phyloP scores from a whole-genome alignment of 345 rosid species.

The Kandelia obovata region DNA sequence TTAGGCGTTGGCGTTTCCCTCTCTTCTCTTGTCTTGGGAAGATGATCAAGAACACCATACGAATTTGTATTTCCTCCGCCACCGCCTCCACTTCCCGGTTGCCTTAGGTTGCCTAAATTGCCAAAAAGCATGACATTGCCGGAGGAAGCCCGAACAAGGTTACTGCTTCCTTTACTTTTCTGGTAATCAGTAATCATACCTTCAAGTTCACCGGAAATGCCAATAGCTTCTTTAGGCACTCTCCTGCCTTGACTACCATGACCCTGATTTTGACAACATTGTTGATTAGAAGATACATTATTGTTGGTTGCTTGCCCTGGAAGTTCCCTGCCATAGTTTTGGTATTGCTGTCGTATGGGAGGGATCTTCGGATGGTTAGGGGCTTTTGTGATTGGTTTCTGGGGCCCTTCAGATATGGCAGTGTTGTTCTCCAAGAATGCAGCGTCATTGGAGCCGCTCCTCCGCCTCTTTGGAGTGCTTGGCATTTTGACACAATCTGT shows the following conservation, averaged over 20 bases:
- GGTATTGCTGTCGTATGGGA: conserved; percentile 12
- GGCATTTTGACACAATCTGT: conserved; percentile 38
- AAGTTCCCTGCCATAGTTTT: conserved; percentile 10
- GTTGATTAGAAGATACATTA: neutral
- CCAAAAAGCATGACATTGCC: conserved; percentile 73
- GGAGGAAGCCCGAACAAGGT: conserved; percentile 79
- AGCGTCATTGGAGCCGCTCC: conserved; percentile 48
- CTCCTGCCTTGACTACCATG: conserved; percentile 42
- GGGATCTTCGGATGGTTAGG: conserved; percentile 32
- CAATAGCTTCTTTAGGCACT: conserved; percentile 50
- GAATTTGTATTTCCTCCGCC: conserved; percentile 23
- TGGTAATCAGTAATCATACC: conserved; percentile 73
- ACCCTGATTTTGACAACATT: conserved; percentile 12
- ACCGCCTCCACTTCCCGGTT: neutral
- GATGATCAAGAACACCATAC: conserved; percentile 18
- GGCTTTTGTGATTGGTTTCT: conserved; percentile 30
- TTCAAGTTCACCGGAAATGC: conserved; percentile 88
- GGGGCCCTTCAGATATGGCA: conserved; percentile 17
- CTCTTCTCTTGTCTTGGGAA: conserved; percentile 26
- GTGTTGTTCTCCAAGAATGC: conserved; percentile 20
- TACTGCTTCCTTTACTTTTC: conserved; percentile 41
- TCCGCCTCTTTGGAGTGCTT: conserved; percentile 39
- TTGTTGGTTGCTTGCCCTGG: conserved; percentile 7
- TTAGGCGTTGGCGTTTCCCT: conserved; percentile 3
- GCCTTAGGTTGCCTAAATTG: conserved; percentile 45